Conservation (phyloP, 306 rosid species). For the Fragaria ananassa region DNA sequence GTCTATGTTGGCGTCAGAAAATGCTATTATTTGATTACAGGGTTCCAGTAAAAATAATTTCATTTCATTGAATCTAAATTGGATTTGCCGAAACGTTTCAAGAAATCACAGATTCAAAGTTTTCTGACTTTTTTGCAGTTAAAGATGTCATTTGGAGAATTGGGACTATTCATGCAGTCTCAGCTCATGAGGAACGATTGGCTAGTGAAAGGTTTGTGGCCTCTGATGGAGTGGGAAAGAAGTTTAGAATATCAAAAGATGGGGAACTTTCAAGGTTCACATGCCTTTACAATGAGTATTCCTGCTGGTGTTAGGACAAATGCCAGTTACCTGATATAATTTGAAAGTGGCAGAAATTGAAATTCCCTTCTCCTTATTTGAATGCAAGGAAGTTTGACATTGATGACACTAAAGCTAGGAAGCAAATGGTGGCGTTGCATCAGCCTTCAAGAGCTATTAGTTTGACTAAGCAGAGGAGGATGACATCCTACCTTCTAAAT, state of each 20-base stretch:
- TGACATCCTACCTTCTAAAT: conserved; percentile 25
- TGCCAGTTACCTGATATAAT: conserved; percentile 53
- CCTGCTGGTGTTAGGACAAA: conserved; percentile 75
- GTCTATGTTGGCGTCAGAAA: not conserved
- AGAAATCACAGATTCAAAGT: conserved; percentile 49
- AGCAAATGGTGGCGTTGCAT: too few relatives aligned
- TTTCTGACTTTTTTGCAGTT: conserved; percentile 56
- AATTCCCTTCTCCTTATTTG: conserved; percentile 80
- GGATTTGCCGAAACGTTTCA: conserved; percentile 57
- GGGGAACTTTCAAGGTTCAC: conserved; percentile 31
- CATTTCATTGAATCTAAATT: conserved; percentile 48
- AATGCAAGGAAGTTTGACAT: conserved; percentile 64
- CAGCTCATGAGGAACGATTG: conserved; percentile 52
- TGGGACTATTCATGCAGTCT: conserved; percentile 73
- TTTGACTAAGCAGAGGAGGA: too few relatives aligned
- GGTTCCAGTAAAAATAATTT: conserved; percentile 54
- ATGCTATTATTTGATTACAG: conserved; percentile 68
- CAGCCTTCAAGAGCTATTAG: too few relatives aligned
- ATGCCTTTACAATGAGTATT: not conserved
- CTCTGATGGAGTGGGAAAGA: conserved; percentile 26
- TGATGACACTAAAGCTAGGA: conserved; percentile 24
- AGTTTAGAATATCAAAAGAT: conserved; percentile 61
- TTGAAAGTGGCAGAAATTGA: conserved; percentile 81
- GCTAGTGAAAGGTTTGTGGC: conserved; percentile 35
- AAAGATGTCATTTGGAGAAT: conserved; percentile 53